Conservation (phyloP, 176 grass and related monocot genomes). For the Aegilops tauschii region DNA sequence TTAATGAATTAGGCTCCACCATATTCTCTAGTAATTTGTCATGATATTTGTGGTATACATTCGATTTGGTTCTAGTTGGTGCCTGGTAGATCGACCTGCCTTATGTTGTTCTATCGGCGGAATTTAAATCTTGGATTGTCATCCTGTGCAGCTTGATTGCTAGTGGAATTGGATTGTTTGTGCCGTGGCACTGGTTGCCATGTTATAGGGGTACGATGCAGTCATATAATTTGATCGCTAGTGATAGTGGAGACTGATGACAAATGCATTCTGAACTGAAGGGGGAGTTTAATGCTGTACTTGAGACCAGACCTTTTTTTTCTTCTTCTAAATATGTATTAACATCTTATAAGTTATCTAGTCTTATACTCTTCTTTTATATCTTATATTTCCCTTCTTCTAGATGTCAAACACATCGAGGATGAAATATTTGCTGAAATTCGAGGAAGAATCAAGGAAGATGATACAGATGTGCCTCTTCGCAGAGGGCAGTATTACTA, state of each 20-base stretch:
- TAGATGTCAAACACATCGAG: slow-evolving; percentile 78
- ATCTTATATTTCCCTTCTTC: neutral
- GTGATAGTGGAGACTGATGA: neutral
- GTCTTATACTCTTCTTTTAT: neutral
- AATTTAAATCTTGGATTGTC: neutral
- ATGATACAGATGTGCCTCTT: slow-evolving; percentile 57
- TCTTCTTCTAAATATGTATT: too few relatives aligned
- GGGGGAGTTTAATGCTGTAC: neutral
- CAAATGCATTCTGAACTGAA: slow-evolving; percentile 1
- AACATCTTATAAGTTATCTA: neutral
- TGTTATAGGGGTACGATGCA: neutral
- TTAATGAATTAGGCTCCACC: neutral
- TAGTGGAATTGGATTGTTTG: neutral
- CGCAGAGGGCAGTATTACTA: slow-evolving; percentile 70
- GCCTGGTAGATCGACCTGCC: neutral
- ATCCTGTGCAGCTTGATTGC: neutral
- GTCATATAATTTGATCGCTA: neutral
- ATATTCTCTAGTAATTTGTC: neutral
- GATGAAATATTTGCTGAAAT: slow-evolving; percentile 82
- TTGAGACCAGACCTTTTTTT: neutral
- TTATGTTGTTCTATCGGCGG: neutral
- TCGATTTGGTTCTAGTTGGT: neutral
- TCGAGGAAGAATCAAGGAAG: slow-evolving; percentile 86
- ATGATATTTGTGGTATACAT: neutral
- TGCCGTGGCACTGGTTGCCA: neutral